A percentile compares a stretch with the other conserved stretches of the same genome.
Evolutionary conservation across 352 stramenopile genomes (phyloP).

Genomic region (Saprolegnia parasitica): DNA sequence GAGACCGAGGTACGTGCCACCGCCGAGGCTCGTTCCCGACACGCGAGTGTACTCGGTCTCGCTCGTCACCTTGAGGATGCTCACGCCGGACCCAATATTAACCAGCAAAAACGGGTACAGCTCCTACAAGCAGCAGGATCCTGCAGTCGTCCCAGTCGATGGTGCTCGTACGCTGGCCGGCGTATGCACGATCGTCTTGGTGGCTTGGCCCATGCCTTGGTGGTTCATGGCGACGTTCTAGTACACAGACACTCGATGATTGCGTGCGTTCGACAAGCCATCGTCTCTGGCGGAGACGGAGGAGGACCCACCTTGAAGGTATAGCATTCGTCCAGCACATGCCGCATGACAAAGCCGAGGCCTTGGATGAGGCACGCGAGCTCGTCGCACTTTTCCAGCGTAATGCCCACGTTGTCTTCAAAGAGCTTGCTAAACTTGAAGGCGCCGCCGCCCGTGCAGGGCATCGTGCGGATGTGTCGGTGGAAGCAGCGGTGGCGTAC

Average conservation of each 20-base stretch:
- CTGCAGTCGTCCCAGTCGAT: too few relatives aligned
- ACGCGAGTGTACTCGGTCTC: slow-evolving; percentile 92
- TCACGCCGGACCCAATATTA: slow-evolving; percentile 97
- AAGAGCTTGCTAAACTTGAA: slow-evolving; percentile 91
- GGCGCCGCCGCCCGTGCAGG: slow-evolving; percentile 92
- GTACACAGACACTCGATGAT: too few relatives aligned
- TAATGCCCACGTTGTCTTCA: slow-evolving; percentile 88
- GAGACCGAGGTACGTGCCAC: slow-evolving; percentile 96
- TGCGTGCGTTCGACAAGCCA: too few relatives aligned
- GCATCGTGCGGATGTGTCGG: slow-evolving; percentile 85
- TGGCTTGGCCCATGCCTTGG: slow-evolving; percentile 48
- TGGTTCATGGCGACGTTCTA: slow-evolving; percentile 57
- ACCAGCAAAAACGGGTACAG: slow-evolving; percentile 96
- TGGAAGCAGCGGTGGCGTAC: slow-evolving; percentile 80
- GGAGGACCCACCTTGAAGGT: slow-evolving; percentile 79
- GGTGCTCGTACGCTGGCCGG: slow-evolving; percentile 35
- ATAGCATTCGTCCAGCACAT: slow-evolving; percentile 93
- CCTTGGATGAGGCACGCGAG: slow-evolving; percentile 94
- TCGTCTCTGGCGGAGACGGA: too few relatives aligned
- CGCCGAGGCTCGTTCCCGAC: slow-evolving; percentile 95
- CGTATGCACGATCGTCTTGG: slow-evolving; percentile 60
- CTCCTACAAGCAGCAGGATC: slow-evolving; percentile 20
- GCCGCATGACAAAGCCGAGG: slow-evolving; percentile 94
- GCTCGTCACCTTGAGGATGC: slow-evolving; percentile 91
- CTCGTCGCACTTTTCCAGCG: slow-evolving; percentile 93